These are phyloP conservation scores for Wickerhamomyces mucosus DNA, from an alignment of 805 yeast genomes.

Conservation along the genomic window DNA sequence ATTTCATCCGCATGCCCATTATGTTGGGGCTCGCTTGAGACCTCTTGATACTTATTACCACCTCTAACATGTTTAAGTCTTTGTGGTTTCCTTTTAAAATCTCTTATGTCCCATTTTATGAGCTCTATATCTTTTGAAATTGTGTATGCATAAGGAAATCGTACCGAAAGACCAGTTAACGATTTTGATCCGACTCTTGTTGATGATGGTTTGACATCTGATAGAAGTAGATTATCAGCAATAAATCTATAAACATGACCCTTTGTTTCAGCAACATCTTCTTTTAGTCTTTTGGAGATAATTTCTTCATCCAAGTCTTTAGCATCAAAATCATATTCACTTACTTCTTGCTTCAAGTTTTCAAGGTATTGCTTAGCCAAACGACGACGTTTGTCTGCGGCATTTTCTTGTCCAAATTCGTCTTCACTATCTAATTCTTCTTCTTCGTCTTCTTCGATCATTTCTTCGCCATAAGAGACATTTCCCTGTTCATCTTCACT, in stretches of 20 bases:
- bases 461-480: slow-evolving; percentile 24
- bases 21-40: slow-evolving; percentile 35
- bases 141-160: slow-evolving; percentile 49
- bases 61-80: slow-evolving; percentile 59
- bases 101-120: slow-evolving; percentile 68
- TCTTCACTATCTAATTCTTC: slow-evolving; percentile 53
- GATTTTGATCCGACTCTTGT: slow-evolving; percentile 56
- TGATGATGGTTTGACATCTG: slow-evolving; percentile 30
- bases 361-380: slow-evolving; percentile 88
- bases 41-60: slow-evolving; percentile 37
- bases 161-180: slow-evolving; percentile 36
- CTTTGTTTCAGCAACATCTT: slow-evolving; percentile 83
- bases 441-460: slow-evolving; percentile 20
- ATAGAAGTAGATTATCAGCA: slow-evolving; percentile 37
- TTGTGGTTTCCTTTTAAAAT: slow-evolving; percentile 47
- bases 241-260: slow-evolving; percentile 72
- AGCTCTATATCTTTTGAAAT: slow-evolving; percentile 75
- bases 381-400: slow-evolving; percentile 90
- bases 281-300: slow-evolving; percentile 66
- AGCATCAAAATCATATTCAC: slow-evolving; percentile 63
- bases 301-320: slow-evolving; percentile 84
- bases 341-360: slow-evolving; percentile 55
- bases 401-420: slow-evolving; percentile 65
- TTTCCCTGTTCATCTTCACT: slow-evolving; percentile 39
- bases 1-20: slow-evolving; percentile 77